Base-by-base conservation (phyloP, 176 grass and related monocot species). In the Carex cristatella region DNA sequence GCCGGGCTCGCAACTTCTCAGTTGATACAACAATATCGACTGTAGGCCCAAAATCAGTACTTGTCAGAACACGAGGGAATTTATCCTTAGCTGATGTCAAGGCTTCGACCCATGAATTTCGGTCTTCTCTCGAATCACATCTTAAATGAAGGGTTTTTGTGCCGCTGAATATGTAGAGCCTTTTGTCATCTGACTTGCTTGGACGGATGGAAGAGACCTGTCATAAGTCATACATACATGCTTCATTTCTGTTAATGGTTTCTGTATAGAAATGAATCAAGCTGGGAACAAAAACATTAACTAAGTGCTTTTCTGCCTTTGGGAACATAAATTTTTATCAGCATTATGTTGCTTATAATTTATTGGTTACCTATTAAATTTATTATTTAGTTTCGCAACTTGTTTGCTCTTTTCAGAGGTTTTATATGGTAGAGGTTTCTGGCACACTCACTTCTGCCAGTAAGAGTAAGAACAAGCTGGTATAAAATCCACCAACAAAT, bases 171-270 rank as follows among this genome's bases (percentile, higher is more conserved):
- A 98, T 98, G 85, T 94, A 98, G 63, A 98, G 82, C 84, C 92
- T 94, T 90, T 98, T 98, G 56, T 98, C 95, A 92, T 98, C 95
- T n/a, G 95, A 98, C 72, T 93, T 98, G 91, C 95, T 98, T 69
- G 86, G 83, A 18, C 95, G 92, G 80, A 98, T 90, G 16, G 95
- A 93, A 9, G 95, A 94, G 57, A 98, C 92, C 95, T 98, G 85
- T 83, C 55, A 48, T 2, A 90, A 90, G 72, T 82, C 10, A 56
- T 28, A 31, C 15, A 35, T 37, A 32, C 28, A 28, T 31, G 27
- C 28, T 68, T 7, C 65, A 40, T 40, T 70, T 70, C 15, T 42
- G 35, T 70, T 30, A 79, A 58, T 56, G 14, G 49, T 10, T 53
- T 79, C n/a, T 33, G 51, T 18, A 33, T 58, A 79, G 5, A 58